Evolutionary conservation across 2,329 filamentous ascomycete species (phyloP), one percentile per base, ranked within the genome.

Genomic region (Hymenoscyphus fructigenus): DNA sequence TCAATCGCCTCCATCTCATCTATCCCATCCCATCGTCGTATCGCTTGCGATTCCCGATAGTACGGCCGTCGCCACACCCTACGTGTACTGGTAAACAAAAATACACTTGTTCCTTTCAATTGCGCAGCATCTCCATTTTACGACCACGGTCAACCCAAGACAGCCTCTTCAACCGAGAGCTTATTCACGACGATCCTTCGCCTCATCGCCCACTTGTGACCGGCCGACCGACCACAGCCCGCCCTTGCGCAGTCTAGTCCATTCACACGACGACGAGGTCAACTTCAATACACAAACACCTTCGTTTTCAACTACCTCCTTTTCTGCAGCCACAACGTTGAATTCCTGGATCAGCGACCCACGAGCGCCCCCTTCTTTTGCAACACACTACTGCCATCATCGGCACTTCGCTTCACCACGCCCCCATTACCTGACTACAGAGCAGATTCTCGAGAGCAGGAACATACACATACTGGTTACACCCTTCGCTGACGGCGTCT

Each of bases 401-500:
- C 34, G 28, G 28, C 28, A 36, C 12, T n/a, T 57, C 28, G 28
- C 12, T n/a, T 57, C 55, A 57, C 47, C 23, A 14, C 23, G n/a
- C 20, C 20, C 47, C 47, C 20, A 14, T 53, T 53, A 26, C 47
- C 10, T 26, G 47, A 53, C n/a, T 23, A 26, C 20, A 53, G 47
- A 9, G n/a, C 10, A 38, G 20, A 61, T 28, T 41, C 28, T 32
- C 50, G 64, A 60, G 57, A 61, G 41, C 50, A 59, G 57, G 62
- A 53, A 53, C n/a, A 53, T 14, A 53, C 10, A 53, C 47, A 14
- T n/a, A 53, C 47, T 53, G 47, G 47, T 53, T 23, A 53, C 47
- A 26, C 20, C 47, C 20, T 23, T 26, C 47, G 12, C 20, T 23
- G 10, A 47, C 55, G 53, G 53, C 61, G 36, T 29, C 59, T 58